Evolutionary conservation across 2,329 filamentous ascomycete genomes (phyloP), one percentile per base, ranked within the genome.

Genomic region (Elsinoe fawcettii): DNA sequence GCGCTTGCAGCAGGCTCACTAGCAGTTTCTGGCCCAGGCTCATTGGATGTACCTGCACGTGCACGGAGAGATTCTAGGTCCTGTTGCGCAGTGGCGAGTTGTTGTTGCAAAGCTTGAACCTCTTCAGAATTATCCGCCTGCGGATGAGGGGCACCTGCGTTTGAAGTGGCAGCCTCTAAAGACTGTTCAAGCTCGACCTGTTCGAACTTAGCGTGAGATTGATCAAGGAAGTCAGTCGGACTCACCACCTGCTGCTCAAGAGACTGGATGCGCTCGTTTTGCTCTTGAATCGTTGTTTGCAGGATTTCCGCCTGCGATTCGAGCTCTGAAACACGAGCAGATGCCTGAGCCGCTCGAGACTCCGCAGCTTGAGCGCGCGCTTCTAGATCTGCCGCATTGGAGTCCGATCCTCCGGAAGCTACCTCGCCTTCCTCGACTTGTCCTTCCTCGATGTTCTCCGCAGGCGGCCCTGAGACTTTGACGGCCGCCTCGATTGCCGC

Each of bases 261-360:
- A 63, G 22, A n/a, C 41, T 47, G 20, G 12, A 56, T 47, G n/a
- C 20, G 54, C 30, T 49, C 54, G 12, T 23, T 47, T 27, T 56
- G 54, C 22, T 86, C 84, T 2, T 78, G 75, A 7, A 86, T 81
- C 66, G 78, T 82, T 25, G 81, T 75, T 67, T 87, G 81, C 1
- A 84, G 78, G 18, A 73, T 73, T 23, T 81, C 74, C 16, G 72
- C 64, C 57, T 76, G 65, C 4, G 64, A 63, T 57, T 69, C 65
- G 25, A 76, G 63, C 49, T 61, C 61, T 12, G 70, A 66, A 14
- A 71, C 65, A 49, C 69, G 65, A 27, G 67, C 67, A 14, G 70
- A 64, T 55, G 76, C 71, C 41, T 71, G 68, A 14, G 66, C 68
- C 11, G 70, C 72, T 55, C 66, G 67, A 14, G 66, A 66, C 60